These are phyloP conservation scores for Besnoitia besnoiti DNA, from an alignment of 169 alveolate genomes.

Conservation along the genomic window DNA sequence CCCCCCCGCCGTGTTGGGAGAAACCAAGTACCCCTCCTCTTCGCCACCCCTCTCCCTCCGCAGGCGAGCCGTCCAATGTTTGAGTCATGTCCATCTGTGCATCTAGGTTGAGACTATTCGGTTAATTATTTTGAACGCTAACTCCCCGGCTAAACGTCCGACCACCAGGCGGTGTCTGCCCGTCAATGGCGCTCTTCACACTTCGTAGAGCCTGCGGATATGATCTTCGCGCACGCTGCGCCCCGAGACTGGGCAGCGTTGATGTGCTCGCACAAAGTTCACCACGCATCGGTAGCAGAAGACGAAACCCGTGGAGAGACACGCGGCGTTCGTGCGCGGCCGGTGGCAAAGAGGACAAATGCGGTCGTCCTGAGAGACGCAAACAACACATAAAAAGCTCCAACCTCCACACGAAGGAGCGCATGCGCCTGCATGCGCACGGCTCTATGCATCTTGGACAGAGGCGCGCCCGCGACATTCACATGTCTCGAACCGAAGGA, in stretches of 20 bases:
- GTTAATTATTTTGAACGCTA: too few species aligned
- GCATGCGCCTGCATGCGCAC: neutral
- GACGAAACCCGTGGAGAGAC: slow-evolving; percentile 65
- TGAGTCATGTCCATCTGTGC: too few species aligned
- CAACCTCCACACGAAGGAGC: neutral
- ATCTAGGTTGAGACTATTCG: too few species aligned
- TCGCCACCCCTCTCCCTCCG: too few species aligned
- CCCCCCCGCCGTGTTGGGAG: too few species aligned
- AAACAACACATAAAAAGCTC: neutral
- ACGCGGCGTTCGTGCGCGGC: slow-evolving; percentile 57
- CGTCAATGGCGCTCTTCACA: too few species aligned
- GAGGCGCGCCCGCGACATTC: too few species aligned
- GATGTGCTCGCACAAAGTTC: neutral
- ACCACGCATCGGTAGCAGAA: slow-evolving; percentile 65
- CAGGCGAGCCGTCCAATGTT: too few species aligned
- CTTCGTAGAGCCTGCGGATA: slow-evolving; percentile 67
- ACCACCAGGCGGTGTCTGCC: too few species aligned
- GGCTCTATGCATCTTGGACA: neutral
- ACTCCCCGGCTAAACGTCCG: too few species aligned
- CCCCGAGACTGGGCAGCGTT: slow-evolving; percentile 61
- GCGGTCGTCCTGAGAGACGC: slow-evolving; percentile 45
- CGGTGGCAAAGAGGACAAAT: slow-evolving; percentile 53
- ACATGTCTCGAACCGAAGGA: too few species aligned
- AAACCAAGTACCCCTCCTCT: too few species aligned
- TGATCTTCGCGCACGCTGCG: slow-evolving; percentile 3